Evolutionary conservation across 1,284 basidiomycete species (phyloP), one percentile per base, ranked within the genome.

Genomic region (Marasmius sp.): DNA sequence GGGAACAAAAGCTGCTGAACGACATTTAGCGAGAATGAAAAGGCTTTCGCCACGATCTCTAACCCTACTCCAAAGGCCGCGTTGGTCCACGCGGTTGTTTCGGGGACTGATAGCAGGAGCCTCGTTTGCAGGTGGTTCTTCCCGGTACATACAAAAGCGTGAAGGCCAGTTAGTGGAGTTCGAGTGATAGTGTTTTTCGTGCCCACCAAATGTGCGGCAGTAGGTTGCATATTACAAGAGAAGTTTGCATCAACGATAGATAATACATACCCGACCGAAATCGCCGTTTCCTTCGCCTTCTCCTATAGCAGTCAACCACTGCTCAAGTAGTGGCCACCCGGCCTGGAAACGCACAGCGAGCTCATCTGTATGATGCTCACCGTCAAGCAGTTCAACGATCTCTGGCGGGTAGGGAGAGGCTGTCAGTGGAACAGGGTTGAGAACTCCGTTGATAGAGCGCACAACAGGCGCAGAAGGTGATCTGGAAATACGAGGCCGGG

Each of bases 301-400:
- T 2, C 90, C 92, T 52, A 88, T 83, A 22, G 78, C 72, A 6
- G 80, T 78, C 52, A 98, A 75, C 84, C 93, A 93, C 64, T 84
- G 83, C 70, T 94, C 88, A 58, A 98, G 78, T 63, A 91, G 78
- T 5, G 88, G 86, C 95, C 95, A 97, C 6, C 91, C 89, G 59
- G 90, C 86, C 66, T 92, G 88, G 69, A 95, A 95, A 56, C 72
- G 80, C 18, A 93, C 90, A 63, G 92, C 92, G 53, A 98, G 78
- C 74, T 97, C 95, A 73, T 98, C 96, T 1, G 94, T 90, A 73
- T 95, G 92, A 75, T 95, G 94, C 61, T 91, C 89, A 4, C 95
- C 95, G 69, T 97, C 91, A 11, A 97, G 79, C 61, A 92, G 74
- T 5, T 79, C 68, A 22, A 86, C 70, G 43, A 97, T 70, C 33